Evolutionary conservation across 306 rosid genomes (phyloP).

Genomic region (Hippophae rhamnoides): DNA sequence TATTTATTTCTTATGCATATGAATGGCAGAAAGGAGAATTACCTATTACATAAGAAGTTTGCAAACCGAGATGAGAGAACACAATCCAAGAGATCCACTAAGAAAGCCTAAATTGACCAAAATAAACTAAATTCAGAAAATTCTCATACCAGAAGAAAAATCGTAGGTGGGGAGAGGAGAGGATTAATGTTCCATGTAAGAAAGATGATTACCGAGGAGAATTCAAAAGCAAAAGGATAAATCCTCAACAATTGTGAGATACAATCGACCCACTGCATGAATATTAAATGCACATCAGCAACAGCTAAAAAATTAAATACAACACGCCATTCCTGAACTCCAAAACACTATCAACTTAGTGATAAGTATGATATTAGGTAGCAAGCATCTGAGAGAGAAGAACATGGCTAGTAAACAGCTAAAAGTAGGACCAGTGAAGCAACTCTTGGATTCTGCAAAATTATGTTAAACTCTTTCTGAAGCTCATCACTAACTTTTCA

Average conservation of each 20-base stretch:
- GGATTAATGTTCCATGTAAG: constrained; percentile 7
- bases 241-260: constrained; percentile 86
- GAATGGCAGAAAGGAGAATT: constrained; percentile 23
- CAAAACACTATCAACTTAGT: neutral
- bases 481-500: too few species aligned
- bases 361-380: neutral
- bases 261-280: constrained; percentile 90
- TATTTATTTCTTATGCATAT: constrained; percentile 16
- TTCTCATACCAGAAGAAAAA: neutral
- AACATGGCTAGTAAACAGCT: too few species aligned
- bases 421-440: too few species aligned
- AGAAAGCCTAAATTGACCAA: constrained; percentile 53
- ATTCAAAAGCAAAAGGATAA: constrained; percentile 94
- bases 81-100: constrained; percentile 84
- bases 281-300: constrained; percentile 21
- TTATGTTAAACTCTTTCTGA: too few species aligned
- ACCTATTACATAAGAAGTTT: constrained; percentile 94
- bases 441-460: too few species aligned
- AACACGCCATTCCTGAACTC: neutral
- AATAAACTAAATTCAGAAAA: constrained; percentile 13
- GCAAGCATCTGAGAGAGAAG: too few species aligned
- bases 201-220: constrained; percentile 63
- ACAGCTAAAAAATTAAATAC: neutral
- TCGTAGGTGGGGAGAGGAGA: neutral
- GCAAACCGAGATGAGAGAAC: constrained; percentile 91